Base-by-base conservation (phyloP, 2,329 filamentous ascomycete genomes). In the Hypoxylon sp. region DNA sequence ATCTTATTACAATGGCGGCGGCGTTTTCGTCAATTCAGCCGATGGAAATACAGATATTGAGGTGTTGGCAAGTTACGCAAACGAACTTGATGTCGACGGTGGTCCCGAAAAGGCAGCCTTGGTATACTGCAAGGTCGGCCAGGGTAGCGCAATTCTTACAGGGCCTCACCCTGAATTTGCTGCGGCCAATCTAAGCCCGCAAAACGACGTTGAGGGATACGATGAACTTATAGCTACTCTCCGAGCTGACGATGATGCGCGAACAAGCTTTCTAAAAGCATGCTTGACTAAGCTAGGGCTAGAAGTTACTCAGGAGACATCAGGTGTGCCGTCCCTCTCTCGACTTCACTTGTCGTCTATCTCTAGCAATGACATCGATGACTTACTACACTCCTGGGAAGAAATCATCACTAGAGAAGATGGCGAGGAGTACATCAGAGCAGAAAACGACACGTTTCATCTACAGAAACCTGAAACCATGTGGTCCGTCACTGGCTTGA, bases 91-190 rank as follows among this genome's bases (percentile, higher is more conserved):
- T 71, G 91, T 97, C 2, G 90, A 96, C 57, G 85, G 90, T 0
- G 93, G 93, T 0, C 82, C 87, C 43, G 88, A 88, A 1, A 86
- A 88, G 30, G 94, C 94, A 1, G 95, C 96, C 0, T 84, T 96
- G 2, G 88, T 99, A 0, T 93, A 93, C 74, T 92, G 94, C 74
- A 91, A 90, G 67, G 85, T 97, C 46, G 94, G 94, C 0, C 87
- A 93, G 46, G 96, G 96, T 1, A 87, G 87, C 39, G 93, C 88
- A 1, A 80, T 98, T 5, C 79, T 99, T 16, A 96, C 92, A 0
- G 94, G 94, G 0, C 92, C 94, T 39, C 96, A 99, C 83, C 95
- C 95, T 54, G 96, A 99, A 92, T 98, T 98, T 76, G 90, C 94
- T 2, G 87, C 92, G 0, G 87, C 83, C 46, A 97, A 97, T 73